Percentiles rank a stretch among this genome's conserved stretches.
phyloP scores from a whole-genome alignment of 352 stramenopile species.

The Pythium chondricola region DNA sequence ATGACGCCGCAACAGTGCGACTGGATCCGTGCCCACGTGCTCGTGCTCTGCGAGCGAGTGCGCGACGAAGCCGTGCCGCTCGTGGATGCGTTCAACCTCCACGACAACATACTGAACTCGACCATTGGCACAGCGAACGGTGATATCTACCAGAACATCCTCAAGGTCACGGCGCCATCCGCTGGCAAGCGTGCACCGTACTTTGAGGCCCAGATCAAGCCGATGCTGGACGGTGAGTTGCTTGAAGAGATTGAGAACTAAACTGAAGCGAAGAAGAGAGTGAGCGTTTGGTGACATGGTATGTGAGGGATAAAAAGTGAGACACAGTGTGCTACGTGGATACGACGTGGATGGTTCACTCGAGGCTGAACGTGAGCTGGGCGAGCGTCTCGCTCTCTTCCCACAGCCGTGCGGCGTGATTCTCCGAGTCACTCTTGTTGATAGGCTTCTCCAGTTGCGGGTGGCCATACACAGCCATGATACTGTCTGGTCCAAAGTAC shows the following conservation, averaged over 20 bases:
- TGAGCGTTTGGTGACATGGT: background rate
- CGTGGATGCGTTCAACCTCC: constrained; percentile 71
- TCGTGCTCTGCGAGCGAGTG: constrained; percentile 36
- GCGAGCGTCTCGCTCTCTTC: constrained; percentile 28
- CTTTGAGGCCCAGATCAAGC: constrained; percentile 50
- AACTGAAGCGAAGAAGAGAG: too few relatives aligned
- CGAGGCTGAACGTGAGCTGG: constrained; percentile 2
- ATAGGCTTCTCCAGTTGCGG: constrained; percentile 3
- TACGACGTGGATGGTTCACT: too few relatives aligned
- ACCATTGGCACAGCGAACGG: constrained; percentile 53
- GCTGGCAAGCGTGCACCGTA: constrained; percentile 38
- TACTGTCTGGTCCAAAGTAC: constrained; percentile 11
- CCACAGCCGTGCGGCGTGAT: constrained; percentile 28
- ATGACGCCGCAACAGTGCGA: constrained; percentile 45
- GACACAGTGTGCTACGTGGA: too few relatives aligned
- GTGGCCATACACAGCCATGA: constrained; percentile 6
- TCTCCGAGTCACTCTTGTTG: constrained; percentile 21
- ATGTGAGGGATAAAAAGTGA: background rate
- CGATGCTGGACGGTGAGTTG: constrained; percentile 45
- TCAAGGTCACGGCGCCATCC: constrained; percentile 35
- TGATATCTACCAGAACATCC: constrained; percentile 65
- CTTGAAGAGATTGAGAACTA: too few relatives aligned
- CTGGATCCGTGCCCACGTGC: constrained; percentile 36
- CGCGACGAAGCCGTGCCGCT: constrained; percentile 60
- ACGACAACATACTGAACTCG: constrained; percentile 66